Conservation (phyloP, 2,329 filamentous ascomycete species). For the Hymenoscyphus repandus region DNA sequence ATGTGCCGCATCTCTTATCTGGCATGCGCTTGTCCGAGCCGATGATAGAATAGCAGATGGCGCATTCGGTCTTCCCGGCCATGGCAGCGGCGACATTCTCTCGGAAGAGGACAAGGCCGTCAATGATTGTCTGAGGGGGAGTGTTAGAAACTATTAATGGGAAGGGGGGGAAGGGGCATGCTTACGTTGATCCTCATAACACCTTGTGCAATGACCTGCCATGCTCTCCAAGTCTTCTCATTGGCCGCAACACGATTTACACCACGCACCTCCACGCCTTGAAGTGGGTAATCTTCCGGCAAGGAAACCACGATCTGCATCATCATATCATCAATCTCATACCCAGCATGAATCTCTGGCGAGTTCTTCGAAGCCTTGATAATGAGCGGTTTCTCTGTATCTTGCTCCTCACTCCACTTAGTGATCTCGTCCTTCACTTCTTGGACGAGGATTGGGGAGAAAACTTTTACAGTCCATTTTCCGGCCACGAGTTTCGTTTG, state of each 20-base stretch:
- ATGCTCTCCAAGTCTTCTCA: slow-evolving; percentile 88
- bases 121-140: slow-evolving; percentile 55
- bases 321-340: slow-evolving; percentile 81
- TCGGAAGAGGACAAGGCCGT: slow-evolving; percentile 79
- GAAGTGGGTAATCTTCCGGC: slow-evolving; percentile 76
- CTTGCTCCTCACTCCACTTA: slow-evolving; percentile 57
- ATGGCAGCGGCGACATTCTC: slow-evolving; percentile 82
- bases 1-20: slow-evolving; percentile 86
- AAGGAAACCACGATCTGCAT: slow-evolving; percentile 79
- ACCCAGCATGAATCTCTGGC: slow-evolving; percentile 75
- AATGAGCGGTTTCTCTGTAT: slow-evolving; percentile 49
- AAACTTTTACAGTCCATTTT: slow-evolving; percentile 78
- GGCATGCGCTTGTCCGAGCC: slow-evolving; percentile 83
- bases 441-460: slow-evolving; percentile 65
- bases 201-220: slow-evolving; percentile 82
- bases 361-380: slow-evolving; percentile 69
- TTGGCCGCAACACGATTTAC: slow-evolving; percentile 80
- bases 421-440: slow-evolving; percentile 62
- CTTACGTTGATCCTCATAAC: slow-evolving; percentile 82
- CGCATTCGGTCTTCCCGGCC: slow-evolving; percentile 90
- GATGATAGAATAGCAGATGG: slow-evolving; percentile 95
- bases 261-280: slow-evolving; percentile 69
- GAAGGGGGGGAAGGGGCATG: slow-evolving; percentile 4
- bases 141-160: slow-evolving; percentile 1
- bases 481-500: slow-evolving; percentile 77